Evolutionary conservation across 2,329 filamentous ascomycete species (phyloP).

Genomic region (Cytospora mali): DNA sequence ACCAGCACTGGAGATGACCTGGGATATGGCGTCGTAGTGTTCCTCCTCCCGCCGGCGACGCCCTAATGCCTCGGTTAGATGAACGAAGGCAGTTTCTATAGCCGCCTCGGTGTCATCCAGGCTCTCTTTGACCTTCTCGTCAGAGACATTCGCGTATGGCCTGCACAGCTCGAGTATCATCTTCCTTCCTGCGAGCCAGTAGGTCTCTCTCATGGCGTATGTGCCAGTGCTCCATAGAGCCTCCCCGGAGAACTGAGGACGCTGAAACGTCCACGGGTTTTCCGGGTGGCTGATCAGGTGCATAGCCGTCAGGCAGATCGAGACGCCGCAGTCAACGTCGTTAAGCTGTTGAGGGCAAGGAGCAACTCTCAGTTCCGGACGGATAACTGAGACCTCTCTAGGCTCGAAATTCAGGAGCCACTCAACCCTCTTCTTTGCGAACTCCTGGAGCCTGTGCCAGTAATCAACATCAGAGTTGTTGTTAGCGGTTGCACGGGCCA

Average conservation of each 20-base stretch:
- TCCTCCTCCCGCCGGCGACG: background rate
- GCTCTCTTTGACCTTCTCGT: background rate
- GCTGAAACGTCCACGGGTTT: too few relatives aligned
- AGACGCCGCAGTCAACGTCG: background rate
- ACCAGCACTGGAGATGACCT: background rate
- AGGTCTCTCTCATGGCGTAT: background rate
- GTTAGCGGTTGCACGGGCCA: background rate
- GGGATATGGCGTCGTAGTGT: background rate
- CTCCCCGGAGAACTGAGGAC: background rate
- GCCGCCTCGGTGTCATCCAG: background rate
- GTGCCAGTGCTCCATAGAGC: background rate
- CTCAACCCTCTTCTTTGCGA: background rate
- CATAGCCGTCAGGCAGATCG: constrained; percentile 2
- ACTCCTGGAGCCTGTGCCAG: background rate
- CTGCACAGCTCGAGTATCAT: background rate
- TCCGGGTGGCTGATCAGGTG: background rate
- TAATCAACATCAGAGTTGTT: background rate
- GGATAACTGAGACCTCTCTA: background rate
- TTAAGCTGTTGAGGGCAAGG: background rate
- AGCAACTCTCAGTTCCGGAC: background rate
- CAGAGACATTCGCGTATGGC: background rate
- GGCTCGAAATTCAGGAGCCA: background rate
- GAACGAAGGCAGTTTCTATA: background rate
- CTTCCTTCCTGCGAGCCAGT: background rate
- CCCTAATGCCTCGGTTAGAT: background rate